Base-by-base conservation (phyloP, 257 asterid species). In the Forsythia suspensa region DNA sequence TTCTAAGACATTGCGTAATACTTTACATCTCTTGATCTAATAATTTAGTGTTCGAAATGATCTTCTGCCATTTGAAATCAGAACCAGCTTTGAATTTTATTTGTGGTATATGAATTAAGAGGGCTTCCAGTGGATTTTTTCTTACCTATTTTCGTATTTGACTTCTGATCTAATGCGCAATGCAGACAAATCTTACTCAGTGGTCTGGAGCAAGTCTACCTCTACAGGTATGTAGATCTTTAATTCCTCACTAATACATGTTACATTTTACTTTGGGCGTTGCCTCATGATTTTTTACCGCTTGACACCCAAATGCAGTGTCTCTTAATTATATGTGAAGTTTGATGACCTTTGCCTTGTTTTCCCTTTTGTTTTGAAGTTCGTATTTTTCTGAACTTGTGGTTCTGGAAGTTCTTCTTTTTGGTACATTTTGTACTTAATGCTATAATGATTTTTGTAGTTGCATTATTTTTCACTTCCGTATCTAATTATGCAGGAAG, bases 191-290 rank as follows among this genome's bases (percentile, higher is more conserved):
- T 90, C 97, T 96, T 74, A 94, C 98, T 13, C 98, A 92, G 82
- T 96, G 99, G 99, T 92, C 98, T 34, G 99, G 99, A 67, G 98
- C 99, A 75, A 96, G 98, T 84, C 90, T 96, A 75, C 99, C 99
- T 68, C 97, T 96, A 83, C 98, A 94, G 99, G 99, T 94, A 76
- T 78, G 91, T 79, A 10, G 76, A 48, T 74, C 42, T 59, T 57
- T 70, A 37, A 69, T 37, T 74, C 18, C 29, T 74, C 10, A 34
- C 79, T 36, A 48, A 67, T 29, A 61, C 77, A 68, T 68, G 40
- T 70, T 69, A 13, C 43, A 36, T 44, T 36, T 77, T 76, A 65
- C 46, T 65, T 57, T 68, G 52, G 34, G 76, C 41, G 73, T 63
- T 41, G 9, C 16, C 42, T 70, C 8, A 7, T 70, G 44, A 29